Evolutionary conservation across 163 green algal species (phyloP).

Genomic region (Scenedesmus sp.): DNA sequence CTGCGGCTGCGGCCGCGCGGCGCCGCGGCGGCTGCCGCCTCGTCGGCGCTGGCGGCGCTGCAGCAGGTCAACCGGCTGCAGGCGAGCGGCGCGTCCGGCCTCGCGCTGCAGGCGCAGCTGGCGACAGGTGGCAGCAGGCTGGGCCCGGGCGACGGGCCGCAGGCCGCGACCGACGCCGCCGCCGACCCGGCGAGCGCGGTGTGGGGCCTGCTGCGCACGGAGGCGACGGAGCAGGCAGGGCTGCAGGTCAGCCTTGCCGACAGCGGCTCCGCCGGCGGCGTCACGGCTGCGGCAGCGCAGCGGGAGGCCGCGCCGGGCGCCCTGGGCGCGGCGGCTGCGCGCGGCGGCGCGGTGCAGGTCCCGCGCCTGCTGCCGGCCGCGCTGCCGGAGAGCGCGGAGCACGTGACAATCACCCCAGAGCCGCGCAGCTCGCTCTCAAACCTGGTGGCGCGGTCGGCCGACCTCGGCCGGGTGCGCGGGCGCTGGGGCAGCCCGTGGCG

Average conservation of each 20-base stretch:
- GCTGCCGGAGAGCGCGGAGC: slow-evolving; percentile 23
- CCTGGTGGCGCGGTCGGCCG: slow-evolving; percentile 47
- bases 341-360: background rate
- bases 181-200: slow-evolving; percentile 37
- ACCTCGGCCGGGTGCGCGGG: slow-evolving; percentile 43
- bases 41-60: slow-evolving; percentile 21
- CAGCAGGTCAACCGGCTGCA: slow-evolving; percentile 31
- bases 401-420: slow-evolving; percentile 54
- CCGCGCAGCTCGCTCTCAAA: slow-evolving; percentile 58
- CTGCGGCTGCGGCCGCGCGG: background rate
- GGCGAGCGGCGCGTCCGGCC: background rate
- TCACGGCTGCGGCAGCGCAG: background rate
- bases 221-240: slow-evolving; percentile 55
- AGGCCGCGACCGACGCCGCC: background rate
- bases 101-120: slow-evolving; percentile 10
- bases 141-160: slow-evolving; percentile 3
- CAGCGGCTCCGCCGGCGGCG: background rate
- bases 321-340: slow-evolving; percentile 11
- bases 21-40: background rate
- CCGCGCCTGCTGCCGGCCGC: slow-evolving; percentile 49
- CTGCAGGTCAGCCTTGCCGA: slow-evolving; percentile 16
- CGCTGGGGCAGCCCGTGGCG: background rate
- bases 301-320: background rate
- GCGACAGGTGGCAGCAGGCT: background rate
- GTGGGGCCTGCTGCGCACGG: slow-evolving; percentile 66